Percentiles rank a stretch among this genome's conserved stretches.
Conservation (phyloP, 2,329 filamentous ascomycete species). For the Mycocentrospora acerina region DNA sequence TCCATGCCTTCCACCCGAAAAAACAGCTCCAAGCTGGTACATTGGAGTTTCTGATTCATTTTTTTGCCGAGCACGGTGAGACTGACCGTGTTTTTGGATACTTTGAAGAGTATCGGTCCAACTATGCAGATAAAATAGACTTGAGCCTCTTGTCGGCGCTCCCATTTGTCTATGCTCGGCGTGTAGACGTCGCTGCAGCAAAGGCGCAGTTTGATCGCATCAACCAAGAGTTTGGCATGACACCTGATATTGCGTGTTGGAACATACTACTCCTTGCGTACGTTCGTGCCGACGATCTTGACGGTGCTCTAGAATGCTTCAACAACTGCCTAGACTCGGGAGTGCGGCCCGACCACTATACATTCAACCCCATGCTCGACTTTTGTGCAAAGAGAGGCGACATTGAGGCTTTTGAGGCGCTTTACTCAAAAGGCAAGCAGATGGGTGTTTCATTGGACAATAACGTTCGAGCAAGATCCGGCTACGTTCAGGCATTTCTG, state of each 20-base stretch:
- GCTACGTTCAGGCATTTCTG: constrained; percentile 63
- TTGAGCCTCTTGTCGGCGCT: constrained; percentile 40
- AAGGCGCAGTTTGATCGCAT: constrained; percentile 66
- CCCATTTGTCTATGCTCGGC: constrained; percentile 70
- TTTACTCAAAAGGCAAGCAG: constrained; percentile 65
- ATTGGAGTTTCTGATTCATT: constrained; percentile 23
- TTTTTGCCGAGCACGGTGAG: constrained; percentile 39
- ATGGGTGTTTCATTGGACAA: constrained; percentile 24
- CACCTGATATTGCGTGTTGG: constrained; percentile 65
- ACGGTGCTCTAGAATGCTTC: constrained; percentile 66
- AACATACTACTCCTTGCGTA: constrained; percentile 77
- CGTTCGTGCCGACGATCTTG: constrained; percentile 64
- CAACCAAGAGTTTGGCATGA: constrained; percentile 54
- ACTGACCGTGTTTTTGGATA: constrained; percentile 35
- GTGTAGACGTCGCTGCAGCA: constrained; percentile 64
- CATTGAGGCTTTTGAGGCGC: constrained; percentile 64
- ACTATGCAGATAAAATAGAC: constrained; percentile 9
- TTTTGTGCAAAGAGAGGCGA: constrained; percentile 73
- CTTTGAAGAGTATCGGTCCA: constrained; percentile 27
- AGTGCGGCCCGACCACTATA: constrained; percentile 60
- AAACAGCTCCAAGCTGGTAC: constrained; percentile 18
- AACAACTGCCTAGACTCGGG: constrained; percentile 56
- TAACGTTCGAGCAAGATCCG: constrained; percentile 26
- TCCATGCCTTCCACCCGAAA: constrained; percentile 25
- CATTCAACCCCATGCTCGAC: constrained; percentile 73